A percentile compares a stretch with the other conserved stretches of the same genome.
phyloP scores from a whole-genome alignment of 176 grass and related monocot genomes.

The Zoysia pacifica region DNA sequence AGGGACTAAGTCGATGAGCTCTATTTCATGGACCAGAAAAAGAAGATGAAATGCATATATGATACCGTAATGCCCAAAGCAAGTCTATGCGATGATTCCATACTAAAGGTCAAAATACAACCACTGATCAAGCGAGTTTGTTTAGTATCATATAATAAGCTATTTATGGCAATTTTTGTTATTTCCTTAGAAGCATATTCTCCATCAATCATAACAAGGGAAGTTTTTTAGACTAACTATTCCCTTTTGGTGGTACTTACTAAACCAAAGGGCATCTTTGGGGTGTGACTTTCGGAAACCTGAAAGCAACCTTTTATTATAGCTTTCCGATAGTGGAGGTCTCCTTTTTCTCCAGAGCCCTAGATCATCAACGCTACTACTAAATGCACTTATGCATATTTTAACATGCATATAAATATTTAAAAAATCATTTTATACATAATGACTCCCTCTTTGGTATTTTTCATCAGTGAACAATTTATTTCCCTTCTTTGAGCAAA shows the following conservation, averaged over 20 bases:
- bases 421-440: conserved; percentile 19
- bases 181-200: conserved; percentile 27
- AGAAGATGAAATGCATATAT: conserved; percentile 10
- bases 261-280: conserved; percentile 4
- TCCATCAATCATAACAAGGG: conserved; percentile 1
- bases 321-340: conserved; percentile 45
- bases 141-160: not conserved
- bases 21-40: conserved; percentile 51
- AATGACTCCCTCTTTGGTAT: not conserved
- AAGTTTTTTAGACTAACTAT: not conserved
- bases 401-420: conserved; percentile 36
- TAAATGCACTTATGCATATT: conserved; percentile 37
- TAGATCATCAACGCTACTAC: conserved; percentile 7
- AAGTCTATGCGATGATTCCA: not conserved
- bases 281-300: conserved; percentile 3
- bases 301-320: not conserved
- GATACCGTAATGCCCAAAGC: not conserved
- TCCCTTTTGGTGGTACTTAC: not conserved
- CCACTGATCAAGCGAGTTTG: not conserved
- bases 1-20: conserved; percentile 8
- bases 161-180: not conserved
- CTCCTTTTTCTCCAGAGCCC: conserved; percentile 37
- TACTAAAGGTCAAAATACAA: conserved; percentile 4
- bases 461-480: not conserved
- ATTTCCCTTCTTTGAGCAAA: not conserved